Base-by-base conservation (phyloP, 2,329 filamentous ascomycete species). In the Hymenoscyphus infarciens region DNA sequence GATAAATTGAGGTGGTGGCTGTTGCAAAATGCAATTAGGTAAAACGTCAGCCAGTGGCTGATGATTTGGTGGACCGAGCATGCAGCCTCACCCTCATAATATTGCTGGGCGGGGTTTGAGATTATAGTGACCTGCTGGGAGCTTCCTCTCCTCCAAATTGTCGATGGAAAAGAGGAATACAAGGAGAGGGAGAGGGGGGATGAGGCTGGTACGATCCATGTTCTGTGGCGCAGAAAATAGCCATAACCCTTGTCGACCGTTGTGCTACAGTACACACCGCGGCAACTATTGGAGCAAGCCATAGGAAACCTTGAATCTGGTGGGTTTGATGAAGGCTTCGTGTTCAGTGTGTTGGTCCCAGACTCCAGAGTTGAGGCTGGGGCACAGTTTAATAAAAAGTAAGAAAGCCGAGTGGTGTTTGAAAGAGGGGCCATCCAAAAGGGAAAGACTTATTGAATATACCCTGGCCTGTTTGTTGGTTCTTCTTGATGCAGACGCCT, bases 81-180 rank as follows among this genome's bases (percentile, higher is more conserved):
- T 49, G 42, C 42, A 49, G 42, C 42, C 42, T 49, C 42, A 49
- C 19, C 42, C 42, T 49, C 42, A 22, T 49, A 49, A 49, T 25
- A 22, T 22, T 49, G 11, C 42, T 3, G 19, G 42, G 42, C 6
- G 25, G 25, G 25, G 25, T 27, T 27, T 45, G n/a, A 33, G 4
- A 33, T 2, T 35, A 2, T 13, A 35, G 5, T 35, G 13, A 35
- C 2, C 33, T 35, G 5, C 33, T 13, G 4, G 33, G 33, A 11
- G 1, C 31, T 35, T 7, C 33, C 33, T 35, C 33, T 35, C 33
- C 33, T 35, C 5, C 3, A 35, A 35, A 35, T 35, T 22, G n/a
- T 15, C 19, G 4, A 22, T 10, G 10, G 10, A 11, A 22, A 49
- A 22, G 7, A 10, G n/a, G 13, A 22, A 22, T 27, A 27, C 25